Percentiles rank a stretch among this genome's conserved stretches.
These are phyloP conservation scores for Monosporozyma aquatica DNA, from an alignment of 805 yeast genomes.

Conservation along the genomic window DNA sequence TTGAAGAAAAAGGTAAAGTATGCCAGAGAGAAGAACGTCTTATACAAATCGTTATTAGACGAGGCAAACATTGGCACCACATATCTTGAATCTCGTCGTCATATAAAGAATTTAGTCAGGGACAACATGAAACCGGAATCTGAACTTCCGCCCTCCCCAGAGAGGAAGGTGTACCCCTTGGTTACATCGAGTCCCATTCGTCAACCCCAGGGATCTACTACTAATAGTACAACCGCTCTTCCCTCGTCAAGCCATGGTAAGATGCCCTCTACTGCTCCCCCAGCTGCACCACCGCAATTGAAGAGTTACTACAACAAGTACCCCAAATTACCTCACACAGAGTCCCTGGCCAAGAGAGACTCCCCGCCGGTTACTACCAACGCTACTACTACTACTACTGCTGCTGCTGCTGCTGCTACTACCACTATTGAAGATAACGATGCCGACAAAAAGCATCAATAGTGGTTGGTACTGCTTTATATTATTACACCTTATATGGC, in stretches of 20 bases:
- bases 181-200: conserved; percentile 29
- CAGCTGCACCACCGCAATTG: conserved; percentile 7
- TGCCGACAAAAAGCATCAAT: too few species aligned
- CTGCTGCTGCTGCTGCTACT: too few species aligned
- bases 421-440: too few species aligned
- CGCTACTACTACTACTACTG: too few species aligned
- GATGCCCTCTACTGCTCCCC: too few species aligned
- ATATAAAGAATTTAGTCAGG: conserved; percentile 26
- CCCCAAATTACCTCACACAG: conserved; percentile 28
- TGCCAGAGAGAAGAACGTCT: conserved; percentile 24
- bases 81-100: conserved; percentile 27
- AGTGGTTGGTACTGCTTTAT: too few species aligned
- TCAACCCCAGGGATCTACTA: background rate
- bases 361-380: background rate
- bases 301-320: conserved; percentile 21
- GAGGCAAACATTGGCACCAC: conserved; percentile 29
- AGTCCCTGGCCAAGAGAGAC: conserved; percentile 16
- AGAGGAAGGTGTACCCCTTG: conserved; percentile 18
- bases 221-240: background rate
- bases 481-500: too few species aligned
- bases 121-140: conserved; percentile 25
- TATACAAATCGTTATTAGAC: conserved; percentile 25
- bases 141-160: conserved; percentile 27
- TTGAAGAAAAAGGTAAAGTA: conserved; percentile 20
- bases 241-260: too few species aligned